These are phyloP conservation scores for Tremella fuciformis DNA, from an alignment of 768 basidiomycete species.

Conservation along the genomic window DNA sequence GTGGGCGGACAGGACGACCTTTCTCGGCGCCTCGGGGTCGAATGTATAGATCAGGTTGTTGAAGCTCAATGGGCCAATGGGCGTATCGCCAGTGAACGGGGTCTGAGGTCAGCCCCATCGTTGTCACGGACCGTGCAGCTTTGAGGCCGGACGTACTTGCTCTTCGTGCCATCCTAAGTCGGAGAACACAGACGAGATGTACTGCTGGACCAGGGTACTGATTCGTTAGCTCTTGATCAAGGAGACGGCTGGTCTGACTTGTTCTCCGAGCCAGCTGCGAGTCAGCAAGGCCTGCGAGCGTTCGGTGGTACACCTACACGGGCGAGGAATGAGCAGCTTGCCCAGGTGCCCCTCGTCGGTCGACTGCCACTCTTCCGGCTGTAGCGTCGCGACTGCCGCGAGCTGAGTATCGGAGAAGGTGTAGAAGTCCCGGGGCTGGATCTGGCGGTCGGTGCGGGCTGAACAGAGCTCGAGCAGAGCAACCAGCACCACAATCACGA, in stretches of 20 bases:
- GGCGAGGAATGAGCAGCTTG: conserved; percentile 78
- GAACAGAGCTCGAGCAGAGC: conserved; percentile 2
- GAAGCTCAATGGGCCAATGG: conserved; percentile 74
- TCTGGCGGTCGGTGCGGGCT: background rate
- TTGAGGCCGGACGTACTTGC: conserved; percentile 50
- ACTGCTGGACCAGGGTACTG: conserved; percentile 77
- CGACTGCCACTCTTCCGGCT: conserved; percentile 39
- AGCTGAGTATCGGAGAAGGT: conserved; percentile 23
- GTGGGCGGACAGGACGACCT: conserved; percentile 85
- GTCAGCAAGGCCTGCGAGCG: conserved; percentile 12
- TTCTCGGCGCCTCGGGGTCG: conserved; percentile 74
- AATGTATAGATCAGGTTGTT: conserved; percentile 94
- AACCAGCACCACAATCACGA: conserved; percentile 13
- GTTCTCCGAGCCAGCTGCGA: conserved; percentile 49
- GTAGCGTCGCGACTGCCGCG: conserved; percentile 12
- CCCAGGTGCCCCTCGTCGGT: conserved; percentile 61
- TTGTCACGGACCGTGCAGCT: conserved; percentile 3
- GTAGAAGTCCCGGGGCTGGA: conserved; percentile 26
- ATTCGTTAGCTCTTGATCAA: conserved; percentile 51
- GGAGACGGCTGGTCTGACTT: conserved; percentile 36
- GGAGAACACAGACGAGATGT: conserved; percentile 71
- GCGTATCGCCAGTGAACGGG: conserved; percentile 72
- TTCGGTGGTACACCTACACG: conserved; percentile 57
- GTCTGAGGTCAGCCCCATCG: conserved; percentile 54
- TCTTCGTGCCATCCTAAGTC: conserved; percentile 82